Conservation (phyloP, 495 filamentous ascomycete species). For the Penicillium robsamsonii region DNA sequence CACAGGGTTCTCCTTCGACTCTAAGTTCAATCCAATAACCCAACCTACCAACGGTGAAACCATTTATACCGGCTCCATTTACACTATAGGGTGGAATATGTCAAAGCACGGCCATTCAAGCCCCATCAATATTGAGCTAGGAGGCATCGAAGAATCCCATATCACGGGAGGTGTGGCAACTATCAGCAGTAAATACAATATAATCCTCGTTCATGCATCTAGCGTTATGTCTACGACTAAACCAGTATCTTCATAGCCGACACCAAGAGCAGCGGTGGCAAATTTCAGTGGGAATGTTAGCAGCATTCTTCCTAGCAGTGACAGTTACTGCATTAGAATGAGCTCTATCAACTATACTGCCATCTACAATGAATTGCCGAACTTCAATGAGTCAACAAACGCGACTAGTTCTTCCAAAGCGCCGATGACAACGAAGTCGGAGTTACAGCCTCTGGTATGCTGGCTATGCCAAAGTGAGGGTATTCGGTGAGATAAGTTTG, state of each 20-base stretch:
- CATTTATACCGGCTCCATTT: neutral
- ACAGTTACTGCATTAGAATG: neutral
- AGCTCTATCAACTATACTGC: neutral
- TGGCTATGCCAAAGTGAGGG: neutral
- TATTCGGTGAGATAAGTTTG: neutral
- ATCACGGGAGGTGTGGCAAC: neutral
- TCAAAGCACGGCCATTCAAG: neutral
- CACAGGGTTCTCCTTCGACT: no score
- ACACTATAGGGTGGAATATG: neutral
- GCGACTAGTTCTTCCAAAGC: neutral
- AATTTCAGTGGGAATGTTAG: neutral
- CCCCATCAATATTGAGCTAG: neutral
- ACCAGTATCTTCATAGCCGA: neutral
- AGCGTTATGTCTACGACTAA: neutral
- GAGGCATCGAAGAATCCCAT: neutral
- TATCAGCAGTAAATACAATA: neutral
- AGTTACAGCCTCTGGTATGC: neutral
- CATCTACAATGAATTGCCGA: neutral
- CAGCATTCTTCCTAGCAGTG: neutral
- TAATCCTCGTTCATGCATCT: neutral
- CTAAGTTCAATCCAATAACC: no score
- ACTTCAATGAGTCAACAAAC: neutral
- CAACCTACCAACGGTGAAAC: neutral
- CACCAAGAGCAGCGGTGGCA: no score
- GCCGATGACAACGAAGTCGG: no score